phyloP scores from a whole-genome alignment of 1,284 basidiomycete genomes.

The Anthracocystis walkeri region DNA sequence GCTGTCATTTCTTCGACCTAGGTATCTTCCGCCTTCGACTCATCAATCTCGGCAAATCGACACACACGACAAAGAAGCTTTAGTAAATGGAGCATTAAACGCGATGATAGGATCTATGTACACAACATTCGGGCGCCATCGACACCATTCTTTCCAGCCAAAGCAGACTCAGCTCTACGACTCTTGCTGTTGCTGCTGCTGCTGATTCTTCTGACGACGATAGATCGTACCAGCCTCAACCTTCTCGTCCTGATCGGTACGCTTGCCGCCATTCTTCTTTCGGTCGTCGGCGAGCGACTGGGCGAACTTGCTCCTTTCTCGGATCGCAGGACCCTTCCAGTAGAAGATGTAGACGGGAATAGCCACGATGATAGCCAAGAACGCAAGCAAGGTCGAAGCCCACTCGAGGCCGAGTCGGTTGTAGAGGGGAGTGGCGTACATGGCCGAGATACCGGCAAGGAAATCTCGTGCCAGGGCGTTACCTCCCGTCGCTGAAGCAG shows the following conservation, averaged over 20 bases:
- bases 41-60: not conserved
- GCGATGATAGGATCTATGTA: not conserved
- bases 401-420: constrained; percentile 68
- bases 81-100: not conserved
- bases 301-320: constrained; percentile 70
- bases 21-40: not conserved
- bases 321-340: constrained; percentile 69
- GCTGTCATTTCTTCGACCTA: too few species aligned
- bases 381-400: constrained; percentile 70
- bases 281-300: constrained; percentile 68
- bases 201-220: constrained; percentile 12
- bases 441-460: constrained; percentile 71
- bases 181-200: constrained; percentile 15
- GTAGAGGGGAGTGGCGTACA: constrained; percentile 71
- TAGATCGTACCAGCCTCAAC: constrained; percentile 28
- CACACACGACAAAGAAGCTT: not conserved
- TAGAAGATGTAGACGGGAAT: constrained; percentile 72
- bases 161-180: not conserved
- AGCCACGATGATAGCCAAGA: constrained; percentile 69
- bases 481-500: constrained; percentile 70
- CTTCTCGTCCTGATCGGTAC: constrained; percentile 39
- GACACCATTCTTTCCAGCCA: not conserved
- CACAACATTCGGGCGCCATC: not conserved
- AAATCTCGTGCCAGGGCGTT: constrained; percentile 68
- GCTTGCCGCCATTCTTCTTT: constrained; percentile 52